A percentile compares a stretch with the other conserved stretches of the same genome.
These are phyloP conservation scores for Boletellus deceptivus DNA, from an alignment of 1,284 basidiomycete genomes.

Conservation along the genomic window DNA sequence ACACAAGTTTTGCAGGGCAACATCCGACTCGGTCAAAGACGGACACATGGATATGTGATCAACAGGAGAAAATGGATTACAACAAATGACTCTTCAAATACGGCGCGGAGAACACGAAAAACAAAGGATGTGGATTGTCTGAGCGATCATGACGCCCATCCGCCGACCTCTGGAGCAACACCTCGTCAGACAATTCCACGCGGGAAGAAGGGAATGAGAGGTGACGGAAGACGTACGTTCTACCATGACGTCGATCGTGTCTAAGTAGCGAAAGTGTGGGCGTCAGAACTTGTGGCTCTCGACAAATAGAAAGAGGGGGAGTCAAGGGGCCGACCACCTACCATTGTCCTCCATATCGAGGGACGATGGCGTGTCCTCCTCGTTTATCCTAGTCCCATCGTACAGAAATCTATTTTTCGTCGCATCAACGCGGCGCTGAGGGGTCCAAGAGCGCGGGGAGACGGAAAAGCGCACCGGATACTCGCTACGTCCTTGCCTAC, in stretches of 20 bases:
- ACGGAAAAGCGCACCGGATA: constrained; percentile 65
- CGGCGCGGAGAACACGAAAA: too few relatives aligned
- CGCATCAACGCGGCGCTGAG: too few relatives aligned
- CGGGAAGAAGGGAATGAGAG: not conserved
- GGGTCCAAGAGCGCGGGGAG: too few relatives aligned
- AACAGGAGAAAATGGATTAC: too few relatives aligned
- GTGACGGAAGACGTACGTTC: constrained; percentile 78
- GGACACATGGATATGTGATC: too few relatives aligned
- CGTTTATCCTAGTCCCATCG: constrained; percentile 78
- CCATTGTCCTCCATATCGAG: constrained; percentile 87
- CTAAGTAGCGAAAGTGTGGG: constrained; percentile 34
- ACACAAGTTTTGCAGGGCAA: too few relatives aligned
- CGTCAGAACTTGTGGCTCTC: constrained; percentile 8
- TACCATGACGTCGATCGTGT: constrained; percentile 90
- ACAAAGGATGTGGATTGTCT: not conserved
- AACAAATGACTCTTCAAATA: too few relatives aligned
- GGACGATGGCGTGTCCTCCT: constrained; percentile 81
- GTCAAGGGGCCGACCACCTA: constrained; percentile 30
- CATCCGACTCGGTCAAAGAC: too few relatives aligned
- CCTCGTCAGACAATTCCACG: constrained; percentile 4
- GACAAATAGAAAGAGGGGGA: not conserved
- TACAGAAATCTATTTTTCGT: constrained; percentile 71
- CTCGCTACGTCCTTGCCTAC: constrained; percentile 87
- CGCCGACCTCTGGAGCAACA: constrained; percentile 21
- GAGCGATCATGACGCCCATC: constrained; percentile 17